Percentiles rank a stretch among this genome's conserved stretches.
Conservation (phyloP, 805 yeast genomes). For the Saccharomycopsis vini region DNA sequence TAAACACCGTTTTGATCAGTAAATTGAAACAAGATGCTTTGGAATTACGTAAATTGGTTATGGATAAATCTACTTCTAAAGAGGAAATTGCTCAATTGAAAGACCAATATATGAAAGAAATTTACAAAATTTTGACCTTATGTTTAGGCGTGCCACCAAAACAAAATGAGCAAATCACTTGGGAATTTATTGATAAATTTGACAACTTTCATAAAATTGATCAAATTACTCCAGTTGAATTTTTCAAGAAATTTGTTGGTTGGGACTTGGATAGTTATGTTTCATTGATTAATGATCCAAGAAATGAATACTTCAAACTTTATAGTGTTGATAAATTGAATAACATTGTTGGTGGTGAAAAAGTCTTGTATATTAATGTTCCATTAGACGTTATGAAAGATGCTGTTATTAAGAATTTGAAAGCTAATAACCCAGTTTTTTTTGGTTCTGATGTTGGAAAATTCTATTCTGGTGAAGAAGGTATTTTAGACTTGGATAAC, state of each 20-base stretch:
- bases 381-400: constrained; percentile 49
- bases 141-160: constrained; percentile 75
- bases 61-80: constrained; percentile 33
- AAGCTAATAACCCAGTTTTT: constrained; percentile 70
- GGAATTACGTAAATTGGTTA: constrained; percentile 41
- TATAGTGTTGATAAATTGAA: constrained; percentile 68
- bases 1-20: constrained; percentile 57
- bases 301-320: constrained; percentile 56
- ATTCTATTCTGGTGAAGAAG: constrained; percentile 51
- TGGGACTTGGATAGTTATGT: constrained; percentile 42
- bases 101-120: constrained; percentile 44
- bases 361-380: constrained; percentile 62
- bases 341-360: constrained; percentile 62
- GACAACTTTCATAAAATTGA: constrained; percentile 39
- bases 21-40: constrained; percentile 75
- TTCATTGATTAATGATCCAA: constrained; percentile 74
- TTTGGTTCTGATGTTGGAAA: constrained; percentile 88
- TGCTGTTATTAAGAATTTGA: constrained; percentile 58
- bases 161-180: constrained; percentile 54
- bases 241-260: constrained; percentile 46
- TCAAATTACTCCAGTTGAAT: constrained; percentile 59
- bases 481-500: constrained; percentile 63
- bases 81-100: constrained; percentile 29
- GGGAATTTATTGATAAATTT: constrained; percentile 74
- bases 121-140: constrained; percentile 57